Evolutionary conservation across 495 filamentous ascomycete species (phyloP).

Genomic region (Cercophora samala): DNA sequence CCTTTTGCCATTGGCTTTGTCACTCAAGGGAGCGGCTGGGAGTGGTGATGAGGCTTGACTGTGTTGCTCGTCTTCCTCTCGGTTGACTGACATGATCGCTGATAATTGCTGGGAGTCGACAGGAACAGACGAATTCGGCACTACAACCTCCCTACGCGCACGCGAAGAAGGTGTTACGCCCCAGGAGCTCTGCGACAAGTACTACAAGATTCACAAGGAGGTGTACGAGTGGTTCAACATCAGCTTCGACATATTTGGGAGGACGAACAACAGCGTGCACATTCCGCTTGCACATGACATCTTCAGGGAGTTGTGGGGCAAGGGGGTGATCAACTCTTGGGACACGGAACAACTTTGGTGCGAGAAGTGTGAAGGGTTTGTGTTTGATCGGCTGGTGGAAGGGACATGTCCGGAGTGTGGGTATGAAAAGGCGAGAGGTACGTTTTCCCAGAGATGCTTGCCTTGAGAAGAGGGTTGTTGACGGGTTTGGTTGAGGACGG

Average conservation of each 20-base stretch:
- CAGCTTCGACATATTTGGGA: constrained; percentile 60
- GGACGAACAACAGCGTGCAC: constrained; percentile 70
- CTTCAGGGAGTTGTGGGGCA: constrained; percentile 66
- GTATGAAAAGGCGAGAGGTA: constrained; percentile 73
- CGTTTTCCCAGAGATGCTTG: not conserved
- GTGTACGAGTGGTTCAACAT: constrained; percentile 66
- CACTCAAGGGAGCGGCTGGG: too few species aligned
- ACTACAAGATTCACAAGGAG: constrained; percentile 69
- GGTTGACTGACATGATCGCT: not conserved
- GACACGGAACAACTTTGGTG: constrained; percentile 73
- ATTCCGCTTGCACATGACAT: constrained; percentile 79
- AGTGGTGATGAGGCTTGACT: too few species aligned
- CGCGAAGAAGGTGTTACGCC: constrained; percentile 53
- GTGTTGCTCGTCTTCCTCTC: not conserved
- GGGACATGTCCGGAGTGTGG: constrained; percentile 74
- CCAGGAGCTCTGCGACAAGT: constrained; percentile 74
- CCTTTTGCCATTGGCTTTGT: too few species aligned
- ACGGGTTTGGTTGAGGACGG: not conserved
- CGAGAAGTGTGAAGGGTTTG: constrained; percentile 69
- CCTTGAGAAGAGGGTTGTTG: not conserved
- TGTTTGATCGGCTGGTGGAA: constrained; percentile 86
- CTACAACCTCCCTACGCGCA: constrained; percentile 68
- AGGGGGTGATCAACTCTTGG: constrained; percentile 71
- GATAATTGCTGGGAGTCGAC: not conserved
- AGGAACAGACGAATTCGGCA: constrained; percentile 54